Percentiles rank a stretch among this genome's conserved stretches.
phyloP scores from a whole-genome alignment of 2,329 filamentous ascomycete genomes.

The Aspergillus pseudotamarii region DNA sequence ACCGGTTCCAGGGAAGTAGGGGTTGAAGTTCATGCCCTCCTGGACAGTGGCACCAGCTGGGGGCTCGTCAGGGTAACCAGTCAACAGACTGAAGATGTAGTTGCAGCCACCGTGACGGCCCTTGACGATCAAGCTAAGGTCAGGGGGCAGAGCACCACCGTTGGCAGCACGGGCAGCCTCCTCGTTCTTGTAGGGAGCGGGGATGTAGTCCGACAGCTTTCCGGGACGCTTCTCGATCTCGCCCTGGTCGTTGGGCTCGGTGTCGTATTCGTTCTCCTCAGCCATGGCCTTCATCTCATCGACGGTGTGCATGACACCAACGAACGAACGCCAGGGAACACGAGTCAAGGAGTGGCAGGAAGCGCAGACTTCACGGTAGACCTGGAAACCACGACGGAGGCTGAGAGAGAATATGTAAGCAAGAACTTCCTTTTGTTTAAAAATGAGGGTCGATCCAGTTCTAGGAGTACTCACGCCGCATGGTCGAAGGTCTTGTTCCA shows the following conservation, averaged over 20 bases:
- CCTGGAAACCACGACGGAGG: slow-evolving; percentile 98
- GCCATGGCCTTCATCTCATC: slow-evolving; percentile 97
- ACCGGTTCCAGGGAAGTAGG: slow-evolving; percentile 98
- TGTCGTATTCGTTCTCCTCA: slow-evolving; percentile 98
- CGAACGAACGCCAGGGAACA: slow-evolving; percentile 89
- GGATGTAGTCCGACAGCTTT: slow-evolving; percentile 98
- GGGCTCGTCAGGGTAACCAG: slow-evolving; percentile 94
- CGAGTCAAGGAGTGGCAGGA: slow-evolving; percentile 96
- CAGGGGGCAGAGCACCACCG: slow-evolving; percentile 94
- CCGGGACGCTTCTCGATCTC: slow-evolving; percentile 98
- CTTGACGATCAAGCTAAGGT: slow-evolving; percentile 98
- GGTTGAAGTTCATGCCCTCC: slow-evolving; percentile 98
- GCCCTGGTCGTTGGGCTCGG: slow-evolving; percentile 95
- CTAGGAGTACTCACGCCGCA: slow-evolving; percentile 71
- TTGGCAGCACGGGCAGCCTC: slow-evolving; percentile 97
- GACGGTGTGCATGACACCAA: slow-evolving; percentile 90
- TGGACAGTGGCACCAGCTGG: slow-evolving; percentile 85
- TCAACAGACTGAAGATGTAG: slow-evolving; percentile 97
- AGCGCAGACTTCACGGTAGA: slow-evolving; percentile 97
- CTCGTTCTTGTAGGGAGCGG: slow-evolving; percentile 96
- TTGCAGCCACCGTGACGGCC: slow-evolving; percentile 95
- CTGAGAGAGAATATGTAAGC: slow-evolving; percentile 51
- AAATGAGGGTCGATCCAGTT: slow-evolving; percentile 9
- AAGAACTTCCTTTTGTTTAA: slow-evolving; percentile 16
- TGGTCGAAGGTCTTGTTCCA: slow-evolving; percentile 97